A percentile compares a stretch with the other conserved stretches of the same genome.
phyloP scores from a whole-genome alignment of 1,284 basidiomycete genomes.

The Tausonia pullulans region DNA sequence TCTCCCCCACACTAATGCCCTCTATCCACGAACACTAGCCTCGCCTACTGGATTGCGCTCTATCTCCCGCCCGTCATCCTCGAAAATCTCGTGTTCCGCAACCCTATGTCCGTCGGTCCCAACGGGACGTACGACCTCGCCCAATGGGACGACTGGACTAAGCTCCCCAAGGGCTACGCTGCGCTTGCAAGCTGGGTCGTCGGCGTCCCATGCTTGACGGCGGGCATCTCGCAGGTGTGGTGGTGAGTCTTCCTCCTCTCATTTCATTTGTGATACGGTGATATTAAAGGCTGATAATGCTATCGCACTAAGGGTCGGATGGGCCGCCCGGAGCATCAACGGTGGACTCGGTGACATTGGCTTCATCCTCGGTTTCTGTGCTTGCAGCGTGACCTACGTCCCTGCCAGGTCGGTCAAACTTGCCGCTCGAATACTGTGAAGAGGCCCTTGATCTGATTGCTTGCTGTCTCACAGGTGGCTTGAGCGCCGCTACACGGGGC shows the following conservation, averaged over 20 bases:
- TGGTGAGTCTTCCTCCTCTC: conserved; percentile 19
- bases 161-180: conserved; percentile 31
- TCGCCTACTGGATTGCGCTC: conserved; percentile 34
- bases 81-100: conserved; percentile 32
- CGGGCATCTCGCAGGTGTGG: conserved; percentile 33
- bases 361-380: conserved; percentile 12
- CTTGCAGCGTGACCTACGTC: background rate
- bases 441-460: conserved; percentile 22
- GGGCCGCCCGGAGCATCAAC: conserved; percentile 30
- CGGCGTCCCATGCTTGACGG: conserved; percentile 30
- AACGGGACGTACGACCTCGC: conserved; percentile 27
- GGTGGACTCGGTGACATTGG: conserved; percentile 28
- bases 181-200: conserved; percentile 22
- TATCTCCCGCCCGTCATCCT: conserved; percentile 31
- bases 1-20: background rate
- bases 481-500: conserved; percentile 29
- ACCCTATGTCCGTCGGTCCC: conserved; percentile 22
- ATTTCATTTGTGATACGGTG: no score
- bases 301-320: conserved; percentile 22
- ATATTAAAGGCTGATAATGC: no score
- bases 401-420: conserved; percentile 2
- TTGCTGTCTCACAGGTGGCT: conserved; percentile 28
- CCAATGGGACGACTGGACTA: conserved; percentile 29
- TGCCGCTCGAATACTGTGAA: conserved; percentile 18
- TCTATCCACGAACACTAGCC: conserved; percentile 5